phyloP scores from a whole-genome alignment of 2,329 filamentous ascomycete species.

The Hymenoscyphus linearis region DNA sequence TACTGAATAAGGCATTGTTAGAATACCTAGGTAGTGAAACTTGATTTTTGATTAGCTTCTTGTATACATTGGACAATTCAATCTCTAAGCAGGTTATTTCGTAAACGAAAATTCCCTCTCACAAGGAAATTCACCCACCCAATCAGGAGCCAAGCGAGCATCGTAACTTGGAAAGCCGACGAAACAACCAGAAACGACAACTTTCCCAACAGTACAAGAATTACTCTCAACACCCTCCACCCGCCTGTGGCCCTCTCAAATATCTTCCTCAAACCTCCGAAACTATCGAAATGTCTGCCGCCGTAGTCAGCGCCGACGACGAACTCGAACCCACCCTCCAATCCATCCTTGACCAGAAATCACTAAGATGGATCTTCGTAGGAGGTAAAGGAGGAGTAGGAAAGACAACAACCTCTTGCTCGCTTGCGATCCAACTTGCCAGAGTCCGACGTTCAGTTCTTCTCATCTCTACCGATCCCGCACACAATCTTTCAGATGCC shows the following conservation, averaged over 20 bases:
- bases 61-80: not conserved
- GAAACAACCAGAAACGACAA: constrained; percentile 5
- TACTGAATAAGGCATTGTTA: not conserved
- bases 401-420: constrained; percentile 99
- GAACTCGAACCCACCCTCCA: constrained; percentile 88
- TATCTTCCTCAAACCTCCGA: not conserved
- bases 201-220: not conserved
- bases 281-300: constrained; percentile 34
- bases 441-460: constrained; percentile 92
- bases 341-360: constrained; percentile 90
- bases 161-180: constrained; percentile 5
- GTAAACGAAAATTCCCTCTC: not conserved
- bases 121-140: not conserved
- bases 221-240: not conserved
- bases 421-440: constrained; percentile 94
- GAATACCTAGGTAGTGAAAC: not conserved
- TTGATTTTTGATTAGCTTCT: not conserved
- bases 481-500: constrained; percentile 95
- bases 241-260: not conserved
- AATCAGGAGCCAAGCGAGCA: constrained; percentile 3
- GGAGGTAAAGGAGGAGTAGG: constrained; percentile 97
- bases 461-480: constrained; percentile 96
- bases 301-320: constrained; percentile 55
- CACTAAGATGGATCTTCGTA: constrained; percentile 97
- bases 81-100: not conserved